Conservation (phyloP, 805 yeast species). For the Saccharomycopsis selenospora region DNA sequence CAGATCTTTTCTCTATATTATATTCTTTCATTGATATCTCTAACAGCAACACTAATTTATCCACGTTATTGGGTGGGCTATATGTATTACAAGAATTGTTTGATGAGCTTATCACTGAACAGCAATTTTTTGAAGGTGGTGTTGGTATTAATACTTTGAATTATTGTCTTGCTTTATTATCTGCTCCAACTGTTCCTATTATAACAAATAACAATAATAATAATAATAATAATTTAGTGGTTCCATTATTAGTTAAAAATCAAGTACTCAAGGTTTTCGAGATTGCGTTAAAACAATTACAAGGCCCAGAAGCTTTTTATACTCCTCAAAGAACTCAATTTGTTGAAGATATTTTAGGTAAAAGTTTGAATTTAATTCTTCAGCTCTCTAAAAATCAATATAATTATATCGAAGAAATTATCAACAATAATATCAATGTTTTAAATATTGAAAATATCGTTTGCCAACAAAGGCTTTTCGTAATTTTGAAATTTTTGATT, state of each 20-base stretch:
- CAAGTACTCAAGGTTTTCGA: slow-evolving; percentile 46
- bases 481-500: slow-evolving; percentile 25
- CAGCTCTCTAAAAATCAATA: slow-evolving; percentile 9
- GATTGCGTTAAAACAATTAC: slow-evolving; percentile 46
- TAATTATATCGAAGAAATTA: slow-evolving; percentile 20
- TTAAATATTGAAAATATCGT: slow-evolving; percentile 21
- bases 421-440: slow-evolving; percentile 15
- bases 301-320: slow-evolving; percentile 41
- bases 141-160: slow-evolving; percentile 49
- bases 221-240: slow-evolving; percentile 27
- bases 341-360: slow-evolving; percentile 4
- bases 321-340: slow-evolving; percentile 29
- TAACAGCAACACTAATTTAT: slow-evolving; percentile 24
- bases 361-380: slow-evolving; percentile 8
- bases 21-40: slow-evolving; percentile 35
- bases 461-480: slow-evolving; percentile 27
- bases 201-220: slow-evolving; percentile 24
- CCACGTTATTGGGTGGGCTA: slow-evolving; percentile 43
- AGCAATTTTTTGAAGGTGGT: slow-evolving; percentile 74
- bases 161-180: slow-evolving; percentile 37
- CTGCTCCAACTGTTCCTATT: slow-evolving; percentile 13
- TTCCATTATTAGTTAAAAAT: slow-evolving; percentile 31
- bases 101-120: slow-evolving; percentile 80
- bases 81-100: slow-evolving; percentile 66
- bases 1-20: slow-evolving; percentile 48